Evolutionary conservation across 148 eudicot species (phyloP).

Genomic region (Agrostemma githago): DNA sequence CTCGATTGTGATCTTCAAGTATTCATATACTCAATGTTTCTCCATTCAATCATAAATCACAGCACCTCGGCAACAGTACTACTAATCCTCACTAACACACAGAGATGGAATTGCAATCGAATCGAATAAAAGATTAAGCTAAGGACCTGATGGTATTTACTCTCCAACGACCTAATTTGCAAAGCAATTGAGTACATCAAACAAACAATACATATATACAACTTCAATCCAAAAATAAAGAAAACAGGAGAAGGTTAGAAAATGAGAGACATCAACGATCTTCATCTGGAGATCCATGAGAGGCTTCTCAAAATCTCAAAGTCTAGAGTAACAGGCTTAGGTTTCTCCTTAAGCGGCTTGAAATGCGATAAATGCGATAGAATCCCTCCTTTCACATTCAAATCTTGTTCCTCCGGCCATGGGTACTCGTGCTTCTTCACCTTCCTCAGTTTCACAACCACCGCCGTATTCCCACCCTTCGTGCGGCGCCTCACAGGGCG

Average conservation of each 20-base stretch:
- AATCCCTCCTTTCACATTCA: conserved; percentile 69
- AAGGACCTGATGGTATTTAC: conserved; percentile 67
- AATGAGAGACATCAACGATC: conserved; percentile 51
- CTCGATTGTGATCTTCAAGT: too few species aligned
- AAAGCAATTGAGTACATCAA: background rate
- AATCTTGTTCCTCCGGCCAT: conserved; percentile 78
- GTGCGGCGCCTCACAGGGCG: conserved; percentile 28
- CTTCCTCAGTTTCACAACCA: conserved; percentile 57
- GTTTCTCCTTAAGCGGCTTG: conserved; percentile 76
- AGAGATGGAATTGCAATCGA: too few species aligned
- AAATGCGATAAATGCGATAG: conserved; percentile 61
- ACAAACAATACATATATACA: background rate
- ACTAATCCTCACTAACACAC: too few species aligned
- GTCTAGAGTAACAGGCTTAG: conserved; percentile 68
- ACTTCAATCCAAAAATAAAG: background rate
- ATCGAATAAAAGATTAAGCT: too few species aligned
- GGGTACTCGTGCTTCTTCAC: conserved; percentile 82
- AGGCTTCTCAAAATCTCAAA: conserved; percentile 53
- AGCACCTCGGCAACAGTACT: too few species aligned
- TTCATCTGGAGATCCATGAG: conserved; percentile 49
- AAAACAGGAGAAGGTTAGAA: too few species aligned
- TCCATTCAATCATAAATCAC: too few species aligned
- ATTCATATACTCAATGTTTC: too few species aligned
- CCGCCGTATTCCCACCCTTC: conserved; percentile 27
- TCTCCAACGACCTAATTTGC: conserved; percentile 62